Evolutionary conservation across 2,329 filamentous ascomycete species (phyloP), one percentile per base, ranked within the genome.

Genomic region (Paecilomyces dactylethromorphus): DNA sequence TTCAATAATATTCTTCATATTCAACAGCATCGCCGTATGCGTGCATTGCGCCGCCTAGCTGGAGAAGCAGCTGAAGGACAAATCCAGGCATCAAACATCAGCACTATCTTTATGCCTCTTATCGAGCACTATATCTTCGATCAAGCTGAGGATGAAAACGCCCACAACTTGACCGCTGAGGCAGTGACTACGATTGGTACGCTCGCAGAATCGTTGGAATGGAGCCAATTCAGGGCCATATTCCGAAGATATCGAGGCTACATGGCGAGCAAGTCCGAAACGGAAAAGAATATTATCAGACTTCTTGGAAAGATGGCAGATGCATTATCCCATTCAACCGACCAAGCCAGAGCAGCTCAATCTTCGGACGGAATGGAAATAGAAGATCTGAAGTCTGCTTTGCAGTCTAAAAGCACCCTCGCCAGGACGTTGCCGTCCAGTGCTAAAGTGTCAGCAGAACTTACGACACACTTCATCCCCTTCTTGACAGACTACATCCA

Each of bases 81-180:
- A 54, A 79, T 99, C 60, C 83, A 83, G 61, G 89, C 90, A 67
- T 85, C 86, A 56, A 96, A 96, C 67, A 82, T 96, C 62, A 87
- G 88, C 59, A 88, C 93, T 18, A 89, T 97, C 68, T 91, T 97
- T 69, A 84, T 99, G 49, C 95, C 94, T 0, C 80, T 99, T 21
- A 81, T 97, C 10, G 94, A 99, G 70, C 92, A 97, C 70, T 97
- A 97, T 69, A 88, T 97, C 24, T 93, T 96, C 69, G 89, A 92
- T 59, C 86, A 89, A 60, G 85, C 84, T 3, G 89, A 91, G 54
- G 91, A 96, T 70, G 92, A 86, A 60, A 79, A 78, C 53, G 81
- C 91, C 35, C 89, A 95, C 65, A 93, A 92, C 55, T 81, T 97
- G 56, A 87, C 91, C 55, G 91, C 92, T 15, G 91, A 97, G 72